Base-by-base conservation (phyloP, 2,329 filamentous ascomycete genomes). In the Atkinsonella texensis region DNA sequence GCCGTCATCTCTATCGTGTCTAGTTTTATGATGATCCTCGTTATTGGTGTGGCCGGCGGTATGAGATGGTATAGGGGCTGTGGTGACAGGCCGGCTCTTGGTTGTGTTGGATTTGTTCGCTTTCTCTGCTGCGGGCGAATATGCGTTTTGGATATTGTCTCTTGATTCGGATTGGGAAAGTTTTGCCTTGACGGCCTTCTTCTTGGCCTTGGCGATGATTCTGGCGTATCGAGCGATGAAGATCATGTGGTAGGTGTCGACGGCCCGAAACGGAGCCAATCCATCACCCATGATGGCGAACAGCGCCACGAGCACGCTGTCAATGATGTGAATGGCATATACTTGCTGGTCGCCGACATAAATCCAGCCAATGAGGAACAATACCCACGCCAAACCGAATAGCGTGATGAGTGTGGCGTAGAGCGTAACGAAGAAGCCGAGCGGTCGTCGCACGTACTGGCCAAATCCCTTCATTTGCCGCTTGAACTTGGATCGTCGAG, bases 321-420 rank as follows among this genome's bases (percentile, higher is more conserved):
- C 84, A 56, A 87, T 85, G 47, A 87, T 68, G 54, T 87, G 81
- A 58, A 86, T 79, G 39, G 79, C 66, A 56, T 87, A 91, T 3
- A 80, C 70, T 63, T 91, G 85, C 59, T 76, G 74, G 32, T 80
- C 79, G 18, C 85, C 87, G 18, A 91, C 84, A 56, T 89, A 89
- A 62, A 93, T 87, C 88, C 88, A 94, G 46, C 84, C 87, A 63
- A 95, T 95, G 51, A 94, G 72, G 68, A 91, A 93, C n/a, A 94
- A 76, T 1, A 95, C 88, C 89, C 88, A 95, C 0, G 86, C 86
- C 12, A 91, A 74, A 61, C 88, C 88, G 59, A 94, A 95, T 0
- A 90, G 73, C 0, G 88, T 93, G 59, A 95, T 90, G 18, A 91
- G 73, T 1, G 79, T 83, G 9, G 87, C 88, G 65, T 95, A 95